phyloP scores from a whole-genome alignment of 1,284 basidiomycete genomes.

The Microbotryum violaceum region DNA sequence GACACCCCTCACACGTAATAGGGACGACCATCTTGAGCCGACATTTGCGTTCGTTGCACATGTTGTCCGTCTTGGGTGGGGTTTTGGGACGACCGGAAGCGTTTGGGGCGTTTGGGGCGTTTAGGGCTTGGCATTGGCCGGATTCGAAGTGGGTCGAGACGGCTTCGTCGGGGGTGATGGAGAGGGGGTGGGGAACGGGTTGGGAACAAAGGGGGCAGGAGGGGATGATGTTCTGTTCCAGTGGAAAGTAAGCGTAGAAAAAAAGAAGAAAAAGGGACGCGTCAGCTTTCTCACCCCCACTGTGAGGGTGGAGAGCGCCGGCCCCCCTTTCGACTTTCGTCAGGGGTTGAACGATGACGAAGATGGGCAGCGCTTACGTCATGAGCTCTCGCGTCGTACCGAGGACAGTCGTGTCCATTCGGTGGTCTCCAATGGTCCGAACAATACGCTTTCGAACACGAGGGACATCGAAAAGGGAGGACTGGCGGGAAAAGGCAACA shows the following conservation, averaged over 20 bases:
- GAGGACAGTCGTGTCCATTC: conserved; percentile 8
- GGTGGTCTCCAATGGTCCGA: conserved; percentile 21
- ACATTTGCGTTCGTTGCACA: conserved; percentile 18
- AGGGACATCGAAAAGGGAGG: conserved; percentile 27
- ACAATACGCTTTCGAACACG: conserved; percentile 16
- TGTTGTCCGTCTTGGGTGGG: conserved; percentile 2
- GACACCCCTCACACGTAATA: conserved; percentile 26
- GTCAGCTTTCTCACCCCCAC: neutral
- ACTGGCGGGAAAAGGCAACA: neutral
- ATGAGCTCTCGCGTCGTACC: conserved; percentile 6
- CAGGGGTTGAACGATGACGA: neutral
- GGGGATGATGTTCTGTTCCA: conserved; percentile 23
- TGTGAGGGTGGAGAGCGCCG: no score
- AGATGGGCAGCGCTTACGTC: conserved; percentile 12
- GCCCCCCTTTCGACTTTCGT: no score
- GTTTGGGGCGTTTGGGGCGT: no score
- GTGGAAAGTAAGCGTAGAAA: neutral
- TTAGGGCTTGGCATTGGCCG: no score
- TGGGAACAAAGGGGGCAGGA: conserved; percentile 26
- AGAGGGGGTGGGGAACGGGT: conserved; percentile 7
- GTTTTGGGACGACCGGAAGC: no score
- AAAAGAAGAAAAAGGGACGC: neutral
- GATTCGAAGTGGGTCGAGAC: no score
- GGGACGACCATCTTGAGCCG: conserved; percentile 29
- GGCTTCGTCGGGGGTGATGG: conserved; percentile 9